phyloP scores from a whole-genome alignment of 176 grass and related monocot species.

The Neostapfia colusana region DNA sequence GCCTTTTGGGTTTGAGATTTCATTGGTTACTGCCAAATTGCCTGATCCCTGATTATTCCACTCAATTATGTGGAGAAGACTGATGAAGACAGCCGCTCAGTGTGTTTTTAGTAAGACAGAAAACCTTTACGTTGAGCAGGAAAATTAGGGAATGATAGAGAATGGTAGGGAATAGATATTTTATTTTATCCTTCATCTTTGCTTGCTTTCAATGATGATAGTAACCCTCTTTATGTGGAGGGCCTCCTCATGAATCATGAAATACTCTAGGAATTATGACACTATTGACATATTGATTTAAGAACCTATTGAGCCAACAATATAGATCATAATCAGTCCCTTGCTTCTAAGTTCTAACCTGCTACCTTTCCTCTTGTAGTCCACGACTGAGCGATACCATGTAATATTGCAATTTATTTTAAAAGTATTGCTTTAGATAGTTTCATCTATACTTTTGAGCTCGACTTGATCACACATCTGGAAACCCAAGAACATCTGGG shows the following conservation, averaged over 20 bases:
- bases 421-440: neutral
- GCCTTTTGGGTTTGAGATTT: conserved; percentile 4
- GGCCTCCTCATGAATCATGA: neutral
- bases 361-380: neutral
- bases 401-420: neutral
- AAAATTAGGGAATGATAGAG: neutral
- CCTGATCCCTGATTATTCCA: neutral
- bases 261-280: neutral
- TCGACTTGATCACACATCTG: neutral
- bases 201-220: neutral
- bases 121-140: neutral
- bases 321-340: neutral
- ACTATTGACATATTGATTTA: neutral
- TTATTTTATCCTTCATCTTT: neutral
- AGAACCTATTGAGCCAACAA: neutral
- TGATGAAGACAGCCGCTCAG: neutral
- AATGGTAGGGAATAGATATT: neutral
- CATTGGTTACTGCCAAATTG: neutral
- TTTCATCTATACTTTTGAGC: neutral
- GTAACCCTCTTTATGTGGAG: neutral
- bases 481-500: neutral
- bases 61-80: neutral
- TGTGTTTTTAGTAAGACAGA: neutral
- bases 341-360: no score
- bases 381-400: neutral